Conservation (phyloP, 441 rosid species). For the Pelargonium australe region DNA sequence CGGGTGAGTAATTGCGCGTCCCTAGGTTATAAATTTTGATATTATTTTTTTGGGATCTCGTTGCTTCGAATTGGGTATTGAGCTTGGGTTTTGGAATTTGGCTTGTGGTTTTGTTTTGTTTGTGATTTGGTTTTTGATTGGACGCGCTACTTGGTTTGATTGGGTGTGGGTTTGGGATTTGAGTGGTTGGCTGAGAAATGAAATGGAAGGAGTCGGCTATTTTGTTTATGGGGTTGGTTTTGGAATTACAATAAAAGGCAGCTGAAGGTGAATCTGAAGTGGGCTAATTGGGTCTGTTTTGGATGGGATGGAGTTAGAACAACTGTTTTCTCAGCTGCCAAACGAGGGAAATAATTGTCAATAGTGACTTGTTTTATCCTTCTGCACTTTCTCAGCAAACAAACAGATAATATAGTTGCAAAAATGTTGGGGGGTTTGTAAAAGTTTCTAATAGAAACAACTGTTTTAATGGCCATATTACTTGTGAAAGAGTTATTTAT, state of each 20-base stretch:
- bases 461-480: background rate
- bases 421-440: background rate
- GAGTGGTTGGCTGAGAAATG: background rate
- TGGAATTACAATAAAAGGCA: no score
- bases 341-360: background rate
- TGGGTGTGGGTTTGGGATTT: background rate
- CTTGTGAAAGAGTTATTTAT: background rate
- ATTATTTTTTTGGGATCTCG: conserved; percentile 25
- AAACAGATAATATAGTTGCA: background rate
- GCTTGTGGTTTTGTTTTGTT: conserved; percentile 11
- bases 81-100: conserved; percentile 11
- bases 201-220: no score
- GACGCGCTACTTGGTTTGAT: background rate
- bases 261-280: no score
- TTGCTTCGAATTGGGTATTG: conserved; percentile 6
- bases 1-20: conserved; percentile 44
- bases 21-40: conserved; percentile 2
- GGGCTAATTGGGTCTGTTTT: conserved; percentile 1
- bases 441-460: background rate
- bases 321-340: conserved; percentile 1
- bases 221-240: no score
- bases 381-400: conserved; percentile 5
- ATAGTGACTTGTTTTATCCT: background rate
- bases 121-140: background rate
- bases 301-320: background rate